These are phyloP conservation scores for Gynandropsis gynandra DNA, from an alignment of 345 rosid genomes.

Conservation along the genomic window DNA sequence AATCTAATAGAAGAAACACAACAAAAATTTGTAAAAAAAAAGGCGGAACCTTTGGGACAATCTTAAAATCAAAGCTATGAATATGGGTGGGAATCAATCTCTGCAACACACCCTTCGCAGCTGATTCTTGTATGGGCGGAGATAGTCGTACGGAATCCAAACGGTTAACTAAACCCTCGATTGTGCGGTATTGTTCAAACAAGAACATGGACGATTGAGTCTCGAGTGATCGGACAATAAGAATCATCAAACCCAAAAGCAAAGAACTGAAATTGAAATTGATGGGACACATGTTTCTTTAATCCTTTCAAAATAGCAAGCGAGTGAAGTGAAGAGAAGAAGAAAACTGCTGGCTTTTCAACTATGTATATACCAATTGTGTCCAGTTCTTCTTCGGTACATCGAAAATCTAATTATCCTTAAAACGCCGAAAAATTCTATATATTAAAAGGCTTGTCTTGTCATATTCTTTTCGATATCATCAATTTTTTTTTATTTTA, in stretches of 20 bases:
- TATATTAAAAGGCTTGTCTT: too few species aligned
- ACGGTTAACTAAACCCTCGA: conserved; percentile 38
- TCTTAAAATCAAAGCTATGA: conserved; percentile 55
- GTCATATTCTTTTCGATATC: too few species aligned
- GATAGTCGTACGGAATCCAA: conserved; percentile 53
- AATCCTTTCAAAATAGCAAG: too few species aligned
- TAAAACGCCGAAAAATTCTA: too few species aligned
- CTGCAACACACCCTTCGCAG: conserved; percentile 56
- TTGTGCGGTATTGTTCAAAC: conserved; percentile 19
- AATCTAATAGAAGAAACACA: not conserved
- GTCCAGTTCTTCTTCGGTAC: too few species aligned
- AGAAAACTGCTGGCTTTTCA: too few species aligned
- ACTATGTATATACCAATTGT: too few species aligned
- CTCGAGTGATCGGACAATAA: not conserved
- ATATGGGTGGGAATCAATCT: conserved; percentile 68
- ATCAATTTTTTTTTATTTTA: too few species aligned
- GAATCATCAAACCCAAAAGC: conserved; percentile 14
- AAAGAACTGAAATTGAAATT: conserved; percentile 9
- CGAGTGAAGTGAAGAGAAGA: too few species aligned
- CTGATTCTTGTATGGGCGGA: conserved; percentile 57
- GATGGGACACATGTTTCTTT: conserved; percentile 15
- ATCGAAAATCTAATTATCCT: too few species aligned
- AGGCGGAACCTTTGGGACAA: conserved; percentile 56
- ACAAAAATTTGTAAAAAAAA: conserved; percentile 3
- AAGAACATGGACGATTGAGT: not conserved